phyloP scores from a whole-genome alignment of 2,329 filamentous ascomycete genomes.

The Epichloe coenophiala region DNA sequence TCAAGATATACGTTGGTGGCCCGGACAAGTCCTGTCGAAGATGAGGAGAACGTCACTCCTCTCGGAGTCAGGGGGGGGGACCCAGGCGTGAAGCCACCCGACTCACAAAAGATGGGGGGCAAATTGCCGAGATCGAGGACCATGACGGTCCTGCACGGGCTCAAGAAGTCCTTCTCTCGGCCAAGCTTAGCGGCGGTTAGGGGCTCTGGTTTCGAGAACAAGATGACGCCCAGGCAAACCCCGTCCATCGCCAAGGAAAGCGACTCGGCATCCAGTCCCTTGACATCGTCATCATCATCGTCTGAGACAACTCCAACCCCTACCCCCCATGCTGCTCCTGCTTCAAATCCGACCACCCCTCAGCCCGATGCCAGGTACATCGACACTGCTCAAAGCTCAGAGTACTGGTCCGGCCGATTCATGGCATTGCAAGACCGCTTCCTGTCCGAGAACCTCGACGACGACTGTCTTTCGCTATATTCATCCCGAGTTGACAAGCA shows the following conservation, averaged over 20 bases:
- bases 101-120: constrained; percentile 4
- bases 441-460: constrained; percentile 14
- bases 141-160: constrained; percentile 28
- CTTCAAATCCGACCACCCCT: constrained; percentile 1
- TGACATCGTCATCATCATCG: background rate
- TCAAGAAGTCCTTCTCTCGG: constrained; percentile 32
- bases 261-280: background rate
- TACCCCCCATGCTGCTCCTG: background rate
- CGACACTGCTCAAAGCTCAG: constrained; percentile 28
- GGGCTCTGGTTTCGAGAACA: constrained; percentile 9
- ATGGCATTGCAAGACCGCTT: constrained; percentile 39
- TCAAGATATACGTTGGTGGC: constrained; percentile 7
- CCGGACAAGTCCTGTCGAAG: background rate
- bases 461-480: constrained; percentile 1
- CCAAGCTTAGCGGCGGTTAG: constrained; percentile 12
- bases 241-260: background rate
- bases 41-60: constrained; percentile 17
- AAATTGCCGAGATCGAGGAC: constrained; percentile 32
- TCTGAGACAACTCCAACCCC: background rate
- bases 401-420: constrained; percentile 52
- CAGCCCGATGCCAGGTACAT: constrained; percentile 19
- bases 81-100: background rate
- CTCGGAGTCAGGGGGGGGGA: background rate
- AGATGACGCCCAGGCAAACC: background rate
- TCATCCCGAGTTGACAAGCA: background rate